Percentiles rank a stretch among this genome's conserved stretches.
These are phyloP conservation scores for Berberis thunbergii DNA, from an alignment of 164 flowering plant genomes.

Conservation along the genomic window DNA sequence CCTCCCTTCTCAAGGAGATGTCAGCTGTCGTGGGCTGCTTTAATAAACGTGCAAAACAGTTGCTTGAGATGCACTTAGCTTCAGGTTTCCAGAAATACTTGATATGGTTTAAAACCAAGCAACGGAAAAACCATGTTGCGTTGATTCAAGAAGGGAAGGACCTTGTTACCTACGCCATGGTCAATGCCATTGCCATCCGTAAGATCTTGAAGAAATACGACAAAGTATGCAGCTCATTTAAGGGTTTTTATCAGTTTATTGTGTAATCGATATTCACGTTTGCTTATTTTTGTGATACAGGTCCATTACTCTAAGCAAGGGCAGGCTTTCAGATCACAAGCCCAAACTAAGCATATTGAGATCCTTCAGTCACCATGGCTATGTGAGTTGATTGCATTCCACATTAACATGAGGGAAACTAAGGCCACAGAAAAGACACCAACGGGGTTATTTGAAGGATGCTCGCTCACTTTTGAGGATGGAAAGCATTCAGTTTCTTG, in stretches of 20 bases:
- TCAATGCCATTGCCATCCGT: slow-evolving; percentile 73
- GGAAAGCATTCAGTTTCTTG: slow-evolving; percentile 72
- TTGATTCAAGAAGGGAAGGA: slow-evolving; percentile 77
- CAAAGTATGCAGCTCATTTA: slow-evolving; percentile 35
- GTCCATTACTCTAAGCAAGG: slow-evolving; percentile 90
- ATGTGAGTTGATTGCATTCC: slow-evolving; percentile 83
- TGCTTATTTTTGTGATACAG: slow-evolving; percentile 20
- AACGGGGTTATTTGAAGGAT: slow-evolving; percentile 48
- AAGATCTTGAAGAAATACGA: slow-evolving; percentile 94
- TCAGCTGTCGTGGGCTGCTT: slow-evolving; percentile 68
- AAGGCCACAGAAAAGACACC: slow-evolving; percentile 22
- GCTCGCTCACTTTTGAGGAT: slow-evolving; percentile 41
- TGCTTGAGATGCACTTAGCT: slow-evolving; percentile 74
- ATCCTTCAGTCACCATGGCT: slow-evolving; percentile 97
- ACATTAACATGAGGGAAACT: slow-evolving; percentile 56
- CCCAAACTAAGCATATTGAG: slow-evolving; percentile 73
- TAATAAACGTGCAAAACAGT: slow-evolving; percentile 62
- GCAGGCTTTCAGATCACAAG: slow-evolving; percentile 81
- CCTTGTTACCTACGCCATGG: slow-evolving; percentile 71
- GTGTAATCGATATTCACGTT: background rate
- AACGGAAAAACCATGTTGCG: slow-evolving; percentile 39
- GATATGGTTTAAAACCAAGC: slow-evolving; percentile 52
- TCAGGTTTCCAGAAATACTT: slow-evolving; percentile 63
- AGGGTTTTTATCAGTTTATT: background rate
- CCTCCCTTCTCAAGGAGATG: slow-evolving; percentile 83